A percentile compares a stretch with the other conserved stretches of the same genome.
Conservation (phyloP, 345 rosid genomes). For the Arabidopsis thaliana region DNA sequence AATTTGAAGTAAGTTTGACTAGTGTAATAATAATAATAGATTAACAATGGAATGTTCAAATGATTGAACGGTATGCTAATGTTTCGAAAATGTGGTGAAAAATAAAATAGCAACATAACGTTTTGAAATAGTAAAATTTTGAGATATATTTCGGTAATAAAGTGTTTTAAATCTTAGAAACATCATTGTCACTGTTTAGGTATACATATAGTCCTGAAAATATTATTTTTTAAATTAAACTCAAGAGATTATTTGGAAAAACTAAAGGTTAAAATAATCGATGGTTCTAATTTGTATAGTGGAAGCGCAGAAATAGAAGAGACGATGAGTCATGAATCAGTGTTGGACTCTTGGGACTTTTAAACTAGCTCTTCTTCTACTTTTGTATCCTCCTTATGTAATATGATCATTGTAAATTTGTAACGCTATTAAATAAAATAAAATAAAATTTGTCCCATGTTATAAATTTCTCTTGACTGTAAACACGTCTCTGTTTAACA, state of each 20-base stretch:
- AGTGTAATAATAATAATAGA: background rate
- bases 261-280: background rate
- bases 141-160: too few species aligned
- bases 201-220: too few species aligned
- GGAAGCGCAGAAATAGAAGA: background rate
- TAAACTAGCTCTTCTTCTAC: background rate
- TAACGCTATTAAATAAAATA: background rate
- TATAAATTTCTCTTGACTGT: too few species aligned
- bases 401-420: background rate
- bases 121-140: too few species aligned
- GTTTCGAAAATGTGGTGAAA: background rate
- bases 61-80: background rate
- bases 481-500: background rate
- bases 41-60: background rate
- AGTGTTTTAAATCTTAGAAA: too few species aligned
- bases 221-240: background rate
- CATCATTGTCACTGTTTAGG: too few species aligned
- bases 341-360: background rate
- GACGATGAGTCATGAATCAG: background rate
- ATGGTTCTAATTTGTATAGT: slow-evolving; percentile 4
- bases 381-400: background rate
- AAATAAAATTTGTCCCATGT: background rate
- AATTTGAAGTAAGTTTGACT: background rate
- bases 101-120: background rate
- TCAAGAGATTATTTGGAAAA: background rate